These are phyloP conservation scores for Pseudocercospora macadamiae DNA, from an alignment of 2,329 filamentous ascomycete species.

Conservation along the genomic window DNA sequence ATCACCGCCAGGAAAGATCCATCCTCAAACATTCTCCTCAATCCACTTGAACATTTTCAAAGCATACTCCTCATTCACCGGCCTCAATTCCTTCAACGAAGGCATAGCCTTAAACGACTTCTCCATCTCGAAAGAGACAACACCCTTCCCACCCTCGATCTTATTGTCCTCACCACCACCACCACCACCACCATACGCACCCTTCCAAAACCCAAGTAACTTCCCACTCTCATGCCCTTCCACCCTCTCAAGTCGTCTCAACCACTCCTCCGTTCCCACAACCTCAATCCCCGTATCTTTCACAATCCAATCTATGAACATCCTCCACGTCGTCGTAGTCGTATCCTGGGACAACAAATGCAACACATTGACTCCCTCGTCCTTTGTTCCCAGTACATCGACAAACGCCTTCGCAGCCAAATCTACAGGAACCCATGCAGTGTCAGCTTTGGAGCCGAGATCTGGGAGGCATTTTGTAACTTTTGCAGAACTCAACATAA, in stretches of 20 bases:
- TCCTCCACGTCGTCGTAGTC: slow-evolving; percentile 47
- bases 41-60: no score
- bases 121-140: no score
- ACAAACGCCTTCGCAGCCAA: slow-evolving; percentile 48
- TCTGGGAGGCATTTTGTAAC: slow-evolving; percentile 45
- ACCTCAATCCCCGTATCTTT: slow-evolving; percentile 40
- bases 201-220: slow-evolving; percentile 56
- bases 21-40: no score
- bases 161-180: no score
- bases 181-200: slow-evolving; percentile 39
- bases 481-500: slow-evolving; percentile 50
- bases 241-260: slow-evolving; percentile 41
- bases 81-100: no score
- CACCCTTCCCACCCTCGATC: no score
- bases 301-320: slow-evolving; percentile 55
- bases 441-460: slow-evolving; percentile 40
- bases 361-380: slow-evolving; percentile 30
- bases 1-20: no score
- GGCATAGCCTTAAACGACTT: no score
- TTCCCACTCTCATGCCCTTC: slow-evolving; percentile 49
- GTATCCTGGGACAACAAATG: slow-evolving; percentile 55
- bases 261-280: slow-evolving; percentile 48
- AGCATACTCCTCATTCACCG: no score
- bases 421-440: slow-evolving; percentile 54
- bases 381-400: slow-evolving; percentile 19